Conservation (phyloP, 169 alveolate species). For the Theileria parva region DNA sequence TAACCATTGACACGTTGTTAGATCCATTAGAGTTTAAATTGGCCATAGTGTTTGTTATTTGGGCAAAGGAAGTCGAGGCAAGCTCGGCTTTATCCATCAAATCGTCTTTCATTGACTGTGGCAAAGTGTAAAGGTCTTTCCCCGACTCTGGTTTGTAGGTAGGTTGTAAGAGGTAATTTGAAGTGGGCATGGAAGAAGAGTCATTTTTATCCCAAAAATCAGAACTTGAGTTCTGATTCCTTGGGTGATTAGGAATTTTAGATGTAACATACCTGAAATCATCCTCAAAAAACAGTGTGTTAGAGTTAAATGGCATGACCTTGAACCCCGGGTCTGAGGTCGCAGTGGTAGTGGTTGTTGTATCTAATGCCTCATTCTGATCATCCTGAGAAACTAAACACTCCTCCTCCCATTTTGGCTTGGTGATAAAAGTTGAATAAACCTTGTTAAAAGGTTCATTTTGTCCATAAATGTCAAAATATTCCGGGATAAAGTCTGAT, state of each 20-base stretch:
- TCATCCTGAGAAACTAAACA: background rate
- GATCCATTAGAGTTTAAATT: background rate
- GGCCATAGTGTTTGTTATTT: background rate
- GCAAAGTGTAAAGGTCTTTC: background rate
- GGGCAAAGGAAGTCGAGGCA: background rate
- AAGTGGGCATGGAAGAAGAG: background rate
- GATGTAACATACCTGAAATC: slow-evolving; percentile 29
- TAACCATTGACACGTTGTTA: background rate
- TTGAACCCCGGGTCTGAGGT: slow-evolving; percentile 5
- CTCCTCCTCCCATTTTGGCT: slow-evolving; percentile 13
- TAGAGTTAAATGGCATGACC: background rate
- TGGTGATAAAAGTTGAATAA: background rate
- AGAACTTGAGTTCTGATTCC: background rate
- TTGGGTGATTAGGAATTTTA: background rate
- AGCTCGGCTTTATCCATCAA: background rate
- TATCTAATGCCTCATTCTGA: background rate
- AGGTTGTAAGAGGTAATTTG: background rate
- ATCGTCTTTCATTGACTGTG: background rate
- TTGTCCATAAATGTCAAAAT: slow-evolving; percentile 21
- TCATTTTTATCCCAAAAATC: background rate
- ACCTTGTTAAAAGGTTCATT: slow-evolving; percentile 19
- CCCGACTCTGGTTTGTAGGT: background rate
- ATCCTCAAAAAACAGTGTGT: slow-evolving; percentile 19
- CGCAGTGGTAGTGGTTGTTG: background rate
- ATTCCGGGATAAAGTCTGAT: slow-evolving; percentile 31